phyloP scores from a whole-genome alignment of 441 rosid genomes.

The Arabidopsis hybrid region DNA sequence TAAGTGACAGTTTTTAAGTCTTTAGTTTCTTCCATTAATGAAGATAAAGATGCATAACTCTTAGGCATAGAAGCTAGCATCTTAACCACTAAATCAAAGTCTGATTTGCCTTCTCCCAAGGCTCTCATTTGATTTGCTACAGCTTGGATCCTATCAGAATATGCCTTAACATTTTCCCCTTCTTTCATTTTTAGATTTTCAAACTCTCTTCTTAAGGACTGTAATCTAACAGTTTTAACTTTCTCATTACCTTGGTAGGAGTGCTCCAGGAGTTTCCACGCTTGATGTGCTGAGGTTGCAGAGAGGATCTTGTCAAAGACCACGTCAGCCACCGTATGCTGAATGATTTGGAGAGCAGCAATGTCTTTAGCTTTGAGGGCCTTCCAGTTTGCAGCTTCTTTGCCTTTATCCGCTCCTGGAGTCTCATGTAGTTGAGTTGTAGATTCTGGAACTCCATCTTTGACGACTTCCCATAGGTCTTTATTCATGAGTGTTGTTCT shows the following conservation, averaged over 20 bases:
- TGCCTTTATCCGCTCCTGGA: not conserved
- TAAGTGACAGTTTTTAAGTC: not conserved
- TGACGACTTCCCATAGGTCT: not conserved
- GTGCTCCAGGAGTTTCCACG: not conserved
- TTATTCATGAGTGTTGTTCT: not conserved
- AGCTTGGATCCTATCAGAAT: not conserved
- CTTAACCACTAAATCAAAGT: conserved; percentile 2
- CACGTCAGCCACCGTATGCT: not conserved
- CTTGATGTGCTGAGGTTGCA: not conserved
- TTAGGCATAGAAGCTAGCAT: not conserved
- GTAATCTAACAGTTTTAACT: not conserved
- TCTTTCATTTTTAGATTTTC: conserved; percentile 22
- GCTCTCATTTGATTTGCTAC: conserved; percentile 8
- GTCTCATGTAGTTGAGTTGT: not conserved
- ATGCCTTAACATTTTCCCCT: not conserved
- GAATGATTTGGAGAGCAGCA: not conserved
- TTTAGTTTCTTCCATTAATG: conserved; percentile 9
- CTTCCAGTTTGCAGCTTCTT: not conserved
- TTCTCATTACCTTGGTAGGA: conserved; percentile 17
- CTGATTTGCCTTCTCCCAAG: not conserved
- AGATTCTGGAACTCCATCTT: not conserved
- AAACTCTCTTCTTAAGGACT: conserved; percentile 1
- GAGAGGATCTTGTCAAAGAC: not conserved
- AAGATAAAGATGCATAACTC: not conserved
- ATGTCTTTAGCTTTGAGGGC: not conserved